These are phyloP conservation scores for Baorangia bicolor DNA, from an alignment of 768 basidiomycete genomes.

Conservation along the genomic window DNA sequence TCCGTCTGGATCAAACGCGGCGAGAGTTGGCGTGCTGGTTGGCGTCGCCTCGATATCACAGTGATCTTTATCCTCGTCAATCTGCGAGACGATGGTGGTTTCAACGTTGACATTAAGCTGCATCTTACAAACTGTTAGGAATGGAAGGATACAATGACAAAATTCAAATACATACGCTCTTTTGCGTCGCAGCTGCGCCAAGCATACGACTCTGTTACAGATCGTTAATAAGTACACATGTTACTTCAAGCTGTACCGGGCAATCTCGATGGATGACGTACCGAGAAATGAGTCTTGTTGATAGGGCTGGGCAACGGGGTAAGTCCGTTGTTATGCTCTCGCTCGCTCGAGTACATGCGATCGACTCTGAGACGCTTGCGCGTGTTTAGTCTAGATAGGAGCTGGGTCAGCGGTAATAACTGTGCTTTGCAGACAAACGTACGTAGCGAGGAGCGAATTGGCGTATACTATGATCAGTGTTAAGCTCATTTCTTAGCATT, in stretches of 20 bases:
- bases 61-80: slow-evolving; percentile 26
- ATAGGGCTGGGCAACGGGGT: slow-evolving; percentile 15
- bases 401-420: neutral
- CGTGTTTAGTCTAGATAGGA: slow-evolving; percentile 25
- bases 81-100: slow-evolving; percentile 32
- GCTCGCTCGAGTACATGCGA: slow-evolving; percentile 26
- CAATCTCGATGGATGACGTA: slow-evolving; percentile 1
- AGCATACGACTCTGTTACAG: slow-evolving; percentile 25
- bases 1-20: slow-evolving; percentile 12
- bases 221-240: neutral
- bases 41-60: slow-evolving; percentile 22
- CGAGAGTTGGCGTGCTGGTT: slow-evolving; percentile 1
- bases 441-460: slow-evolving; percentile 37
- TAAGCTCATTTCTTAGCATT: neutral
- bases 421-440: neutral
- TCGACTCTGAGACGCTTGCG: slow-evolving; percentile 32
- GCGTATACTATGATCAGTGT: slow-evolving; percentile 25
- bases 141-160: neutral
- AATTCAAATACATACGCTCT: slow-evolving; percentile 17
- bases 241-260: neutral
- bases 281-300: slow-evolving; percentile 24
- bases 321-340: slow-evolving; percentile 17
- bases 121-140: neutral
- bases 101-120: slow-evolving; percentile 35
- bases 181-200: slow-evolving; percentile 15